A percentile compares a stretch with the other conserved stretches of the same genome.
These are phyloP conservation scores for Didymella pinodella DNA, from an alignment of 2,329 filamentous ascomycete genomes.

Conservation along the genomic window DNA sequence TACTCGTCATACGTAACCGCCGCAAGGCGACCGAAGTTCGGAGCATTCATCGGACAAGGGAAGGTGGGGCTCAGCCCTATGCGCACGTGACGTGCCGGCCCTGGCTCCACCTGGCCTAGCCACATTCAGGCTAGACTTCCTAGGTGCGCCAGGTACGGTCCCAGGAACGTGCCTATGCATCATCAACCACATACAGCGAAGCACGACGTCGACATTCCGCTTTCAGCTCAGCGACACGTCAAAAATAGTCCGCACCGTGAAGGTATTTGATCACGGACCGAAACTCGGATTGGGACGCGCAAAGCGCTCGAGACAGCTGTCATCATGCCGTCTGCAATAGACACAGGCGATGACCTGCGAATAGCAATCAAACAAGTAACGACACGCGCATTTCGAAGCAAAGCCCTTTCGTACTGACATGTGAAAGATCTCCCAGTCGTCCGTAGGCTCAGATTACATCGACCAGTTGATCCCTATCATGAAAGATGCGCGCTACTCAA, in stretches of 20 bases:
- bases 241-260: neutral
- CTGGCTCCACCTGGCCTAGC: neutral
- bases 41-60: constrained; percentile 6
- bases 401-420: constrained; percentile 13
- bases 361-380: constrained; percentile 60
- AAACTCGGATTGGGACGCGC: constrained; percentile 4
- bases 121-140: constrained; percentile 4
- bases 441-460: constrained; percentile 91
- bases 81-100: constrained; percentile 8
- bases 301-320: constrained; percentile 20
- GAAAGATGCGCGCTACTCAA: constrained; percentile 83
- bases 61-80: constrained; percentile 11
- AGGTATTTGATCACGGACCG: neutral
- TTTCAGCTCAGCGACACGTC: neutral
- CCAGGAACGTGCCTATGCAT: constrained; percentile 23
- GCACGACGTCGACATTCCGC: constrained; percentile 21
- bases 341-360: constrained; percentile 58
- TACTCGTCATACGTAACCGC: constrained; percentile 43
- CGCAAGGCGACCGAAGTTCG: constrained; percentile 12
- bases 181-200: constrained; percentile 22
- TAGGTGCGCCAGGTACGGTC: constrained; percentile 23
- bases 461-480: constrained; percentile 95
- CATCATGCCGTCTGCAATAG: constrained; percentile 49
- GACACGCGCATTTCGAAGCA: neutral
- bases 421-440: constrained; percentile 84